phyloP scores from a whole-genome alignment of 2,329 filamentous ascomycete genomes.

The Aspergillus piperis region DNA sequence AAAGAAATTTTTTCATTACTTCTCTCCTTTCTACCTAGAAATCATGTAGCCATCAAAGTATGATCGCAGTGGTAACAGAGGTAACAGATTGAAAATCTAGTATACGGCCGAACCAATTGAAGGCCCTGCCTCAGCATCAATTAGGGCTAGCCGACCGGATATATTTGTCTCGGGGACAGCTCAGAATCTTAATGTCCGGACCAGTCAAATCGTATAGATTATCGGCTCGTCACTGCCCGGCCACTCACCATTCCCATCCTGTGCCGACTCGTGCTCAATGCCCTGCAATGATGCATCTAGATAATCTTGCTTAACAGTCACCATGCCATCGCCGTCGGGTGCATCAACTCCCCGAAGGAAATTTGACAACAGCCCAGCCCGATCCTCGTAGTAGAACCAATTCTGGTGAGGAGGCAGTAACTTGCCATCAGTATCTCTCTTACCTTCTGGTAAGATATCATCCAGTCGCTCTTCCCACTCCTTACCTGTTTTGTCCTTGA shows the following conservation, averaged over 20 bases:
- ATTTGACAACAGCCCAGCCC: conserved; percentile 22
- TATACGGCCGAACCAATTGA: too few relatives aligned
- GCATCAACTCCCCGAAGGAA: conserved; percentile 18
- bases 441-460: conserved; percentile 20
- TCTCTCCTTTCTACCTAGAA: not conserved
- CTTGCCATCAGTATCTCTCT: conserved; percentile 27
- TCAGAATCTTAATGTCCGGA: not conserved
- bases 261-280: not conserved
- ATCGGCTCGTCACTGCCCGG: not conserved
- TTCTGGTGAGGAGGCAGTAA: conserved; percentile 29
- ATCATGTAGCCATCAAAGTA: not conserved
- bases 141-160: not conserved
- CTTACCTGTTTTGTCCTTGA: conserved; percentile 59
- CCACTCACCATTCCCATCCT: not conserved
- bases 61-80: too few relatives aligned
- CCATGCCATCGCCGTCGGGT: not conserved
- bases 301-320: not conserved
- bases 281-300: not conserved
- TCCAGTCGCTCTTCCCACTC: conserved; percentile 56
- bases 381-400: conserved; percentile 34
- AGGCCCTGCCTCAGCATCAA: not conserved
- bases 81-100: too few relatives aligned
- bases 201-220: not conserved
- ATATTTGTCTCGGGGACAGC: not conserved
- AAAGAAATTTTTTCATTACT: conserved; percentile 13